Evolutionary conservation across 1,284 basidiomycete genomes (phyloP), one percentile per base, ranked within the genome.

Genomic region (Amylostereum areolatum): DNA sequence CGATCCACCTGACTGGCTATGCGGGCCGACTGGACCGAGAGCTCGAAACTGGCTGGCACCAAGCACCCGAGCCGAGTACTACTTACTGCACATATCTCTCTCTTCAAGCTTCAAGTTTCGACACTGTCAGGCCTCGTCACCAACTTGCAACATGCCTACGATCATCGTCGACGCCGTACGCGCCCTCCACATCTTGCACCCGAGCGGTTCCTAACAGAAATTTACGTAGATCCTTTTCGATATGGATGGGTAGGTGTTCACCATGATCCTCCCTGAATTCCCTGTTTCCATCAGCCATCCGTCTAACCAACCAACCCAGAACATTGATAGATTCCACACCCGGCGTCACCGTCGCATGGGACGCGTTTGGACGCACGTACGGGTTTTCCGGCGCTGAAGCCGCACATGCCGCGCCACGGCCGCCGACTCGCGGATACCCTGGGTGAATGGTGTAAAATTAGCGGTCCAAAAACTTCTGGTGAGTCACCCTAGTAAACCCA

Each of bases 311-410:
- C 37, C 18, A 18, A 18, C 30, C 12, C 54, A 85, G 83, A 37
- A 85, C 84, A 8, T 72, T 86, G 50, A 77, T 86, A 51, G 83
- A 87, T 64, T 85, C 83, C 3, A 86, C 83, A 5, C 83, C 82
- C 2, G 85, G 85, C 4, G 78, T 86, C 25, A 55, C 78, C 45
- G 72, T 72, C 55, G 81, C 83, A 11, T 88, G 84, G 84, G 66
- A 72, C 43, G 74, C 65, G 37, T 87, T 85, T 58, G 69, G 73
- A 31, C 69, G 66, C 39, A 72, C 80, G 46, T 85, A 85, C 57
- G 66, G 71, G 48, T 72, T 86, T 30, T 74, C 82, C 55, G 71
- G 66, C 39, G 56, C 59, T 32, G 64, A 61, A n/a, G 73, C 77
- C 28, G 71, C 75, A 4, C 75, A 81, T 56, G 67, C 75, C 4